Conservation (phyloP, 495 filamentous ascomycete species). For the Entonaema liquescens region DNA sequence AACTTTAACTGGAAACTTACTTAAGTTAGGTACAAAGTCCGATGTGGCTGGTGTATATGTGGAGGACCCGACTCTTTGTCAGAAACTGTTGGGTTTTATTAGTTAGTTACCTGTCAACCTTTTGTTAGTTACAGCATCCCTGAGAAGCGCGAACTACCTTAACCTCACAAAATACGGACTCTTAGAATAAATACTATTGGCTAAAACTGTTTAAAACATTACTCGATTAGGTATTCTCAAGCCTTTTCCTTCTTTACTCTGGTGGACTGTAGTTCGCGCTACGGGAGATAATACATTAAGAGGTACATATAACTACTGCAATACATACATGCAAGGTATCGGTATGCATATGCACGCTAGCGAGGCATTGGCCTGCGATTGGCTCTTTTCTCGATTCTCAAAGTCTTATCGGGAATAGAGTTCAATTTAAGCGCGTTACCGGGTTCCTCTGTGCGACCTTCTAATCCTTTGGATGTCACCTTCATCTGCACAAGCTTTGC, state of each 20-base stretch:
- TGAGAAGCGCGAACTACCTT: too few relatives aligned
- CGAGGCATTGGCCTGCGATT: not conserved
- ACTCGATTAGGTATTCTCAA: not conserved
- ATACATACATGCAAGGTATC: not conserved
- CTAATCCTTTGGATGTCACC: not conserved
- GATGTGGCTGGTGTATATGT: not conserved
- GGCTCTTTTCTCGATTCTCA: not conserved
- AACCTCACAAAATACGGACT: too few relatives aligned
- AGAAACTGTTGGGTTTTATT: not conserved
- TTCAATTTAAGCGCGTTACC: conserved; percentile 2
- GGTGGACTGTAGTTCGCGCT: not conserved
- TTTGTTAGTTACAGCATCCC: too few relatives aligned
- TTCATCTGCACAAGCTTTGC: not conserved
- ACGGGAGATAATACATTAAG: not conserved
- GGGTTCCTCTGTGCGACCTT: not conserved
- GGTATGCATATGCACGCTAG: not conserved
- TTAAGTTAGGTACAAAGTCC: not conserved
- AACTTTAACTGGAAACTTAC: not conserved
- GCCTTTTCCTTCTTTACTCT: not conserved
- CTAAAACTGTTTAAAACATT: not conserved
- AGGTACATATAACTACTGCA: too few relatives aligned
- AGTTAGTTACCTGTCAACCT: not conserved
- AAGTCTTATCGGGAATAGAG: conserved; percentile 10
- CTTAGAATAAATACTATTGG: too few relatives aligned
- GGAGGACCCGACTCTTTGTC: not conserved